Evolutionary conservation across 2,329 filamentous ascomycete genomes (phyloP).

Genomic region (Exserohilum turcica): DNA sequence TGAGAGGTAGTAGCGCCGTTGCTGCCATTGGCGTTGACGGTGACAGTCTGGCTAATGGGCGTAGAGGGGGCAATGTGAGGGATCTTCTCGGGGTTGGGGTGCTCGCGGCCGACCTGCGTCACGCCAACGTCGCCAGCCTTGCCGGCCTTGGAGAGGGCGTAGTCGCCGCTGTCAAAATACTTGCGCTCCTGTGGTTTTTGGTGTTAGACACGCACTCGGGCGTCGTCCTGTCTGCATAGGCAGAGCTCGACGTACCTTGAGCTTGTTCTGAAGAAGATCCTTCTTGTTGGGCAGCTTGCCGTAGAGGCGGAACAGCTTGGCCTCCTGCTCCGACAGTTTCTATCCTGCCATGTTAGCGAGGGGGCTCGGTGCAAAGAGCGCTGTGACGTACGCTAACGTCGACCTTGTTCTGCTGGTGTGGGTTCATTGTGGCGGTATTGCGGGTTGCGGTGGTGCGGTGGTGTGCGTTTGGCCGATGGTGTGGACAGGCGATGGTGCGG

Average conservation of each 20-base stretch:
- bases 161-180: constrained; percentile 97
- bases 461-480: constrained; percentile 1
- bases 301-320: constrained; percentile 94
- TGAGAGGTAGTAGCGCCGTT: constrained; percentile 42
- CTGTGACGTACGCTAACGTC: constrained; percentile 80
- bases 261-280: constrained; percentile 95
- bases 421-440: constrained; percentile 70
- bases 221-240: background rate
- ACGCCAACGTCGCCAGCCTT: constrained; percentile 94
- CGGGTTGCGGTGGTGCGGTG: constrained; percentile 5
- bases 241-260: constrained; percentile 65
- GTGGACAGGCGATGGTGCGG: constrained; percentile 26
- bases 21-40: constrained; percentile 31
- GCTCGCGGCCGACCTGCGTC: constrained; percentile 90
- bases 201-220: constrained; percentile 9
- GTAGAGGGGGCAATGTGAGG: constrained; percentile 78
- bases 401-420: constrained; percentile 97
- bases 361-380: constrained; percentile 20
- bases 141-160: constrained; percentile 94
- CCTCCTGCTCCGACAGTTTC: constrained; percentile 93
- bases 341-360: constrained; percentile 50
- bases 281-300: constrained; percentile 97
- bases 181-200: constrained; percentile 74
- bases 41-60: constrained; percentile 49
- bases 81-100: constrained; percentile 94